Evolutionary conservation across 345 rosid species (phyloP), one percentile per base, ranked within the genome.

Genomic region (Citrus hindsii): DNA sequence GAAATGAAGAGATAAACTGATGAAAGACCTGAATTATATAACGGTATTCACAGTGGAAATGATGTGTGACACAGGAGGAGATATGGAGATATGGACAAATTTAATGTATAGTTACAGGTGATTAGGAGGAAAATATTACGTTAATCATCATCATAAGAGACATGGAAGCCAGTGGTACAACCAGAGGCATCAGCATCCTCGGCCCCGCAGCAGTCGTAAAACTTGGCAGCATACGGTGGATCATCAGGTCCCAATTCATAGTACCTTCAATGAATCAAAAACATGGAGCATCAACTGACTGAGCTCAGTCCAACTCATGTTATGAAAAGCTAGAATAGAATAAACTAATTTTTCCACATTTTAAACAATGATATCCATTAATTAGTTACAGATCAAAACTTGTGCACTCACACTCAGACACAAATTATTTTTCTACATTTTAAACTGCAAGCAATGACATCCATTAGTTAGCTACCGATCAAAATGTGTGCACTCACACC

Each of bases 161-260:
- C 71, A 82, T 95, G 98, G 81, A 81, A 80, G 68, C 81, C 75
- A 72, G 94, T 83, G 81, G 83, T 81, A 84, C 98, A 93, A 60
- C 95, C 98, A 32, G 93, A 89, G 76, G 97, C 93, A n/a, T 86
- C 86, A 65, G 95, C 93, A 59, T 93, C 88, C 87, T 93, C 98
- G 1, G 97, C 97, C 12, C 98, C 98, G 24, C 98, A 93, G 74
- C 98, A 95, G 81, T 93, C 95, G 35, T 87, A 92, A 80, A 95
- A 95, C 89, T 91, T 93, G 80, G 98, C 98, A 73, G 93, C 96
- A 77, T 93, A 93, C 0, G 98, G 98, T 28, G 94, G 98, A 86
- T 95, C 98, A 37, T 92, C 88, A 7, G 95, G 91, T 78, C 89
- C 89, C 87, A 93, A 32, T 79, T 93, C 97, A 77, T 92, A 93